phyloP scores from a whole-genome alignment of 306 rosid species.

The Fragaria nilgerrensis region DNA sequence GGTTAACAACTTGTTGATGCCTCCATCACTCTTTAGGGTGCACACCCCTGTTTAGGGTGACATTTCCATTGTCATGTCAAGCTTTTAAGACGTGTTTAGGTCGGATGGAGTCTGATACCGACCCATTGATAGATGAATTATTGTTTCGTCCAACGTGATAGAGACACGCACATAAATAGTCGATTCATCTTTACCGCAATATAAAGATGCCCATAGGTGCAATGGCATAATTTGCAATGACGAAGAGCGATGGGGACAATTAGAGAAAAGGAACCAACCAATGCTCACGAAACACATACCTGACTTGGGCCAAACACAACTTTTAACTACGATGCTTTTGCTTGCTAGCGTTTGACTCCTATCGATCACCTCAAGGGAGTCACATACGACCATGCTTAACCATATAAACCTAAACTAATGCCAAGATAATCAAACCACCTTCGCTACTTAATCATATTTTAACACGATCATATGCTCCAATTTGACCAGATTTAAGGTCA shows the following conservation, averaged over 20 bases:
- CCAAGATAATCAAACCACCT: not conserved
- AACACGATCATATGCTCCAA: not conserved
- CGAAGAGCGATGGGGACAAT: not conserved
- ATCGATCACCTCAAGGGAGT: not conserved
- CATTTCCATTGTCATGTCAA: no score
- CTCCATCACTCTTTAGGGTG: not conserved
- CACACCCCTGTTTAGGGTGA: no score
- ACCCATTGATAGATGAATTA: no score
- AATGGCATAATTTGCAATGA: not conserved
- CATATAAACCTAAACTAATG: not conserved
- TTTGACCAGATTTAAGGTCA: not conserved
- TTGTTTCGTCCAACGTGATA: no score
- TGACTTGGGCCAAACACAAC: not conserved
- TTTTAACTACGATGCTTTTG: not conserved
- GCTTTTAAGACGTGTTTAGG: not conserved
- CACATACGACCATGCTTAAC: not conserved
- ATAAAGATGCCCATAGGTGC: not conserved
- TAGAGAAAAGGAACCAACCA: not conserved
- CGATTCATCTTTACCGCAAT: not conserved
- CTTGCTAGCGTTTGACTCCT: not conserved
- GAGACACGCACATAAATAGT: no score
- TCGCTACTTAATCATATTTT: not conserved
- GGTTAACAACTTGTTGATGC: not conserved
- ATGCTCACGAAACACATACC: not conserved
- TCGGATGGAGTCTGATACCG: no score